A percentile compares a stretch with the other conserved stretches of the same genome.
phyloP scores from a whole-genome alignment of 768 basidiomycete species.

The Boletus patriciae region DNA sequence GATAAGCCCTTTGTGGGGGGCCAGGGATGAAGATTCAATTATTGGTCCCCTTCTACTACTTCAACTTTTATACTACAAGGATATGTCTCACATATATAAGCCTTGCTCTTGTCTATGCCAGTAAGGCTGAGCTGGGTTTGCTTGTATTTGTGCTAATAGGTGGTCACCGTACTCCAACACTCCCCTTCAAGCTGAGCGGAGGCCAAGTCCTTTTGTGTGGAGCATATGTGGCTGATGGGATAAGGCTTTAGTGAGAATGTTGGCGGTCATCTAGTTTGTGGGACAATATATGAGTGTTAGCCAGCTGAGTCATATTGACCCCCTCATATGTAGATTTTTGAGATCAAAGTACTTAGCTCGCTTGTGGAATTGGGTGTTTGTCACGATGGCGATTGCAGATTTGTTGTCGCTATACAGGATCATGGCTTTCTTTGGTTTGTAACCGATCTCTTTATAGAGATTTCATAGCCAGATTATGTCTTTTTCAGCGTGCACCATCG shows the following conservation, averaged over 20 bases:
- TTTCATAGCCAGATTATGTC: conserved; percentile 22
- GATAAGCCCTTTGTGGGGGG: no score
- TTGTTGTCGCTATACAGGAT: conserved; percentile 23
- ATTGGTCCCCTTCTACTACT: no score
- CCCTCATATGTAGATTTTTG: conserved; percentile 25
- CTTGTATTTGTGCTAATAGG: no score
- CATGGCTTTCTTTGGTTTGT: conserved; percentile 12
- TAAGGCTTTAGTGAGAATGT: conserved; percentile 11
- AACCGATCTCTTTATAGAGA: conserved; percentile 35
- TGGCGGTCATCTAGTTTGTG: conserved; percentile 24
- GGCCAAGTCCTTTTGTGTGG: not conserved
- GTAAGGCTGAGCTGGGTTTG: no score
- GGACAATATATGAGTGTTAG: conserved; percentile 12
- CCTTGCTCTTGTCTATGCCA: no score
- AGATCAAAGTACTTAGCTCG: conserved; percentile 3
- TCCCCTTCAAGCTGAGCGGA: not conserved
- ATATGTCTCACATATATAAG: no score
- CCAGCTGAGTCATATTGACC: not conserved
- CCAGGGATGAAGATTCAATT: no score
- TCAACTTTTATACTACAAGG: no score
- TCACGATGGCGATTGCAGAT: conserved; percentile 29
- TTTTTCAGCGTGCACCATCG: not conserved
- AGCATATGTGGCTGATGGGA: not conserved
- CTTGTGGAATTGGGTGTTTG: conserved; percentile 6
- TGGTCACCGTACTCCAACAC: no score